Percentiles rank a stretch among this genome's conserved stretches.
Evolutionary conservation across 2,329 filamentous ascomycete species (phyloP).

Genomic region (Colletotrichum abscissum): DNA sequence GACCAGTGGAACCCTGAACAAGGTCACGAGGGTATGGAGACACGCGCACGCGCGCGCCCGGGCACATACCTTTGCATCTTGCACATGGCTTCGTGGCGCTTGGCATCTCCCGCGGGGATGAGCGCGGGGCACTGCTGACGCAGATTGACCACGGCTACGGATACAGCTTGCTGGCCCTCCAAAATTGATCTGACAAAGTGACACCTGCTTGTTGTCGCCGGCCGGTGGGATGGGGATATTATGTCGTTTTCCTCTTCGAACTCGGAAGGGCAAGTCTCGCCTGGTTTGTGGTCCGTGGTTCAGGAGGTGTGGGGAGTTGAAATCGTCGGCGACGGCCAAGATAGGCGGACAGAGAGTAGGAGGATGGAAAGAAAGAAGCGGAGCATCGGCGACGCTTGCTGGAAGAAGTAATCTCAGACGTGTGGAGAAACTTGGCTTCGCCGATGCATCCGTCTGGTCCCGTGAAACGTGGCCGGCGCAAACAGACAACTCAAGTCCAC

Average conservation of each 20-base stretch:
- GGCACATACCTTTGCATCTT: constrained; percentile 40
- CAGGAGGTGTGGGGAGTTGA: background rate
- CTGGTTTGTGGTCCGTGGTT: background rate
- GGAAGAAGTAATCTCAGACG: background rate
- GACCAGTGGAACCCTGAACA: background rate
- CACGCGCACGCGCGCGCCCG: background rate
- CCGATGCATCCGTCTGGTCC: constrained; percentile 1
- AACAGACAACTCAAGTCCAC: background rate
- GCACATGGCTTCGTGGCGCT: constrained; percentile 39
- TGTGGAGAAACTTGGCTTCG: background rate
- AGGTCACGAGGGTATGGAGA: background rate
- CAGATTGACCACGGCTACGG: constrained; percentile 4
- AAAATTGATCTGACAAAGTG: background rate
- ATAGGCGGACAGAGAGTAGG: background rate
- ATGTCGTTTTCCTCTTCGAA: background rate
- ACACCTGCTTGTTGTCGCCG: background rate
- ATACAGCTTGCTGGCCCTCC: background rate
- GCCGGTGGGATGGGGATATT: background rate
- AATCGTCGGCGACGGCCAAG: constrained; percentile 1
- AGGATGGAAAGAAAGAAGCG: background rate
- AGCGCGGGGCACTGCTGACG: constrained; percentile 10
- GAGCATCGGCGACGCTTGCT: constrained; percentile 24
- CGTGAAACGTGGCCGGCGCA: background rate
- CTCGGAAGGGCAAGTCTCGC: constrained; percentile 18
- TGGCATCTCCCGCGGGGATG: constrained; percentile 36